Percentiles rank a stretch among this genome's conserved stretches.
Conservation (phyloP, 371 early-diverging fungal genomes). For the Modicella reniformis region DNA sequence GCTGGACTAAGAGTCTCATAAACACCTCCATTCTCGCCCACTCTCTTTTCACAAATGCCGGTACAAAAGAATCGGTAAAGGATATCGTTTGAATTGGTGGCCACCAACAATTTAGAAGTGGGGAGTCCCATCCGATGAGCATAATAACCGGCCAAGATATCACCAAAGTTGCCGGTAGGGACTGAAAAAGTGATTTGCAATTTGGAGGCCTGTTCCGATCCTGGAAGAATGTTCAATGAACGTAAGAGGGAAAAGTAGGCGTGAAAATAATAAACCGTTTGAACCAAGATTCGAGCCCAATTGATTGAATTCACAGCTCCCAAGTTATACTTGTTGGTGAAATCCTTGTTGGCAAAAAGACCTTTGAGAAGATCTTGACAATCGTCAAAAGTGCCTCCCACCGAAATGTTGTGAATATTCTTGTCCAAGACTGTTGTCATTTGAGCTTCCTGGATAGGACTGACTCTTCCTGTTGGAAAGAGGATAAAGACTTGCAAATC, state of each 20-base stretch:
- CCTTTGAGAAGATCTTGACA: constrained; percentile 95
- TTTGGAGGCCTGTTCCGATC: constrained; percentile 58
- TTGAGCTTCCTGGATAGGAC: constrained; percentile 95
- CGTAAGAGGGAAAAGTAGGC: constrained; percentile 82
- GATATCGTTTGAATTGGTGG: constrained; percentile 97
- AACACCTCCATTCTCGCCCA: constrained; percentile 69
- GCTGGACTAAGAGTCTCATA: constrained; percentile 92
- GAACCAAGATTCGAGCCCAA: constrained; percentile 96
- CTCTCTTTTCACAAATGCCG: constrained; percentile 82
- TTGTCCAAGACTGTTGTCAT: constrained; percentile 94
- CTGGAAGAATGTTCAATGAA: constrained; percentile 64
- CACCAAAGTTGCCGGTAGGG: constrained; percentile 99
- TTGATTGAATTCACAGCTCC: constrained; percentile 99
- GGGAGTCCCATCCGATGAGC: constrained; percentile 94
- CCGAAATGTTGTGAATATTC: constrained; percentile 92
- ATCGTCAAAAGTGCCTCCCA: constrained; percentile 96
- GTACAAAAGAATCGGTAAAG: constrained; percentile 92
- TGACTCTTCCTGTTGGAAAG: constrained; percentile 90
- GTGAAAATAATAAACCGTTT: constrained; percentile 95
- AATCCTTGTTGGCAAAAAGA: constrained; percentile 83
- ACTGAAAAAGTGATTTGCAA: constrained; percentile 84
- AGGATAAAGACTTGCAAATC: constrained; percentile 93
- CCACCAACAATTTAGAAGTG: constrained; percentile 80
- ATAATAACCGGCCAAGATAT: constrained; percentile 94
- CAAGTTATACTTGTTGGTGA: constrained; percentile 80